A percentile compares a stretch with the other conserved stretches of the same genome.
Conservation (phyloP, 2,329 filamentous ascomycete genomes). For the Leptographium flavum region DNA sequence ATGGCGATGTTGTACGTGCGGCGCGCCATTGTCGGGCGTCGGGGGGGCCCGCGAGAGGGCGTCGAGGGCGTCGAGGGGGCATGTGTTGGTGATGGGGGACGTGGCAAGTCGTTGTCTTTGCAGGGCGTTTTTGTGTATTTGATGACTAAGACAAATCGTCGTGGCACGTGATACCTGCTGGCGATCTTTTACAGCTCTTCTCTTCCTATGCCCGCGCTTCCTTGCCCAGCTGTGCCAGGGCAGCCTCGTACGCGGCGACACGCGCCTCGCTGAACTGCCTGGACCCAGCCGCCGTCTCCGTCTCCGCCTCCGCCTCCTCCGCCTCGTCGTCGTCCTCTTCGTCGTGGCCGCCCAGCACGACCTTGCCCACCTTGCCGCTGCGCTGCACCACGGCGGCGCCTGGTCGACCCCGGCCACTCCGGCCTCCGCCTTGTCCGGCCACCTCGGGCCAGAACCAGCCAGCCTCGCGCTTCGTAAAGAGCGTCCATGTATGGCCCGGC, state of each 20-base stretch:
- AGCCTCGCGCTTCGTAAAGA: constrained; percentile 70
- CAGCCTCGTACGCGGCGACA: constrained; percentile 34
- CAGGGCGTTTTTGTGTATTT: no score
- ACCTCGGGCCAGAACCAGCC: constrained; percentile 89
- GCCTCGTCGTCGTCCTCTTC: background rate
- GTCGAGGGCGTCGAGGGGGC: background rate
- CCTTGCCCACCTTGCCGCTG: constrained; percentile 30
- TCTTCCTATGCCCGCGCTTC: constrained; percentile 29
- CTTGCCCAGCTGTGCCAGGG: constrained; percentile 46
- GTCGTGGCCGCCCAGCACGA: constrained; percentile 20
- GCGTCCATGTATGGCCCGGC: constrained; percentile 67
- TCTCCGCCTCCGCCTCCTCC: constrained; percentile 16
- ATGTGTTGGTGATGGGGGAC: background rate
- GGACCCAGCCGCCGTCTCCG: constrained; percentile 14
- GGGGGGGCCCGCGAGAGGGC: background rate
- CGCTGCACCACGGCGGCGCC: constrained; percentile 21
- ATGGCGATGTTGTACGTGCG: constrained; percentile 62
- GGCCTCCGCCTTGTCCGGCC: constrained; percentile 38
- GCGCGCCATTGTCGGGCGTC: constrained; percentile 28
- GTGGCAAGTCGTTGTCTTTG: no score
- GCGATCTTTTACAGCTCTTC: no score
- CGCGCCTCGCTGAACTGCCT: constrained; percentile 30
- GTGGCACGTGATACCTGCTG: no score
- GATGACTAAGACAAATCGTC: no score
- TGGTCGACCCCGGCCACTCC: constrained; percentile 15